Percentiles rank a stretch among this genome's conserved stretches.
These are phyloP conservation scores for Perkinsus marinus DNA, from an alignment of 169 alveolate species.

Conservation along the genomic window DNA sequence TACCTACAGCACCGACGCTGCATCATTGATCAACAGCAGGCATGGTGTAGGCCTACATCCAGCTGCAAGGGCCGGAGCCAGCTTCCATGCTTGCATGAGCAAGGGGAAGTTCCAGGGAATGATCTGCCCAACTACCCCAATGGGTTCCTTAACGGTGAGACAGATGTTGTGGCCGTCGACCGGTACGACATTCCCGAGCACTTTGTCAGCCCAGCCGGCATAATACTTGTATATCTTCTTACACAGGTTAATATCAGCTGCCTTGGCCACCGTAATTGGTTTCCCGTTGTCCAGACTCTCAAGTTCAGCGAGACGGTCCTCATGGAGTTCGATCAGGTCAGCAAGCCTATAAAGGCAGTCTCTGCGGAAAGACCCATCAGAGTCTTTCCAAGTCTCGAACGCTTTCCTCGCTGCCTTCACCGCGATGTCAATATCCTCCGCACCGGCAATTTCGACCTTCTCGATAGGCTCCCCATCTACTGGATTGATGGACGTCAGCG, in stretches of 20 bases:
- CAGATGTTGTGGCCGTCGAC: constrained; percentile 21
- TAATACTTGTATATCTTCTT: constrained; percentile 37
- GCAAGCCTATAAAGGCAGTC: constrained; percentile 46
- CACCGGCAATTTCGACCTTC: constrained; percentile 38
- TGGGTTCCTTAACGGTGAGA: constrained; percentile 58
- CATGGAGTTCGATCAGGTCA: constrained; percentile 43
- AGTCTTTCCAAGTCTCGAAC: constrained; percentile 50
- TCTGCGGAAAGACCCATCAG: constrained; percentile 38
- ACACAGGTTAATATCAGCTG: constrained; percentile 32
- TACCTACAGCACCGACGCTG: constrained; percentile 20
- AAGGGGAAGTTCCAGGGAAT: constrained; percentile 78
- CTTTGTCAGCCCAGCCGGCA: constrained; percentile 61
- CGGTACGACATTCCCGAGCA: constrained; percentile 44
- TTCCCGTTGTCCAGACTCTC: constrained; percentile 70
- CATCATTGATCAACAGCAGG: neutral
- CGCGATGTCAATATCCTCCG: constrained; percentile 58
- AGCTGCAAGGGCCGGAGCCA: constrained; percentile 57
- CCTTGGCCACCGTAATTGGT: constrained; percentile 37
- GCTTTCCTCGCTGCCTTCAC: constrained; percentile 62
- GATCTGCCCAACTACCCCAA: constrained; percentile 68
- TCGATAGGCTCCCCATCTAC: constrained; percentile 44
- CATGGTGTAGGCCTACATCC: constrained; percentile 11
- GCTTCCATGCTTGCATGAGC: constrained; percentile 51
- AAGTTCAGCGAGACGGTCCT: constrained; percentile 50
- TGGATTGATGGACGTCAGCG: constrained; percentile 41